phyloP scores from a whole-genome alignment of 805 yeast genomes.

The Lipomyces sp. region DNA sequence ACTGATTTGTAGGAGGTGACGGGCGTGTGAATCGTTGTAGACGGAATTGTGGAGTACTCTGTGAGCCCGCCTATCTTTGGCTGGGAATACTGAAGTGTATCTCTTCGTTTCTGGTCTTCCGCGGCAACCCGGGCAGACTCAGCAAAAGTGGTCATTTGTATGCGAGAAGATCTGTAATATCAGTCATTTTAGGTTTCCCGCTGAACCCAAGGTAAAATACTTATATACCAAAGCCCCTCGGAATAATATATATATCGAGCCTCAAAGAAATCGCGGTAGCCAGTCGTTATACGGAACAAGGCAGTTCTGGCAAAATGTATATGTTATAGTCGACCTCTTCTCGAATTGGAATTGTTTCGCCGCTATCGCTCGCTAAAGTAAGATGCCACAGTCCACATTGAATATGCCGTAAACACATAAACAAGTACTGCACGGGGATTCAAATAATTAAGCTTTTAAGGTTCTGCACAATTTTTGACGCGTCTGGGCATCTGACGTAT shows the following conservation, averaged over 20 bases:
- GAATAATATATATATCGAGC: neutral
- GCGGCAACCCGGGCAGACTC: neutral
- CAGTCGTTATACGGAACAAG: neutral
- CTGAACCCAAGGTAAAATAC: neutral
- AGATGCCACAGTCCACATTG: too few relatives aligned
- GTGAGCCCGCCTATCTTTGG: conserved; percentile 22
- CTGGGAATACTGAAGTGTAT: conserved; percentile 15
- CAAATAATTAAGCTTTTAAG: too few relatives aligned
- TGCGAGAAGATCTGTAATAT: neutral
- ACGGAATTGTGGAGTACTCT: conserved; percentile 20
- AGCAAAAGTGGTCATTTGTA: conserved; percentile 1
- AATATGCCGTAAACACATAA: too few relatives aligned
- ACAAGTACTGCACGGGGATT: too few relatives aligned
- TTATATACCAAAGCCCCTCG: neutral
- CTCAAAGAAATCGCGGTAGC: neutral
- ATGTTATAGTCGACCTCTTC: too few relatives aligned
- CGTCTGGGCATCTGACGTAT: too few relatives aligned
- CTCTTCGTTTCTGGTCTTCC: conserved; percentile 14
- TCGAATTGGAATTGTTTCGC: neutral
- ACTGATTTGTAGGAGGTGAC: conserved; percentile 18
- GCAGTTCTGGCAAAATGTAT: too few relatives aligned
- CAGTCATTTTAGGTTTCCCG: neutral
- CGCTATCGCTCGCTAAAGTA: neutral
- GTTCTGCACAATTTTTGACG: too few relatives aligned
- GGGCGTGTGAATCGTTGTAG: conserved; percentile 10